phyloP scores from a whole-genome alignment of 1,139 yeast species.

The Ogataea hybrid region DNA sequence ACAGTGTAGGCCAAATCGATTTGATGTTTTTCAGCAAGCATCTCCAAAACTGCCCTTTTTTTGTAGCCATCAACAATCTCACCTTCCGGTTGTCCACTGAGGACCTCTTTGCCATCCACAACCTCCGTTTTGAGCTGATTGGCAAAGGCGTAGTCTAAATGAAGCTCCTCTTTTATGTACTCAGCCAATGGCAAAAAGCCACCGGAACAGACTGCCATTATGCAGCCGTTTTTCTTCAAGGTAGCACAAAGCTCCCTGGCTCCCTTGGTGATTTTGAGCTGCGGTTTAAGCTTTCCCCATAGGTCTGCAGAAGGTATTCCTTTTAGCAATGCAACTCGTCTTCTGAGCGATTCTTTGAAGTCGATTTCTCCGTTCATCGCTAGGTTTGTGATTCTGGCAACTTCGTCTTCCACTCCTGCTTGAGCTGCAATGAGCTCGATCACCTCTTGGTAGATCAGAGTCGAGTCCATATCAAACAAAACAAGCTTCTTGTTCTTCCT shows the following conservation, averaged over 20 bases:
- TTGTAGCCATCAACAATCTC: conserved; percentile 81
- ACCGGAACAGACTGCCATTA: conserved; percentile 88
- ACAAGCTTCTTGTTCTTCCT: conserved; percentile 62
- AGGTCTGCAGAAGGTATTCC: conserved; percentile 74
- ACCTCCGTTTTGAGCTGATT: conserved; percentile 61
- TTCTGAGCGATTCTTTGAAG: conserved; percentile 74
- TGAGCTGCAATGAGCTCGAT: conserved; percentile 91
- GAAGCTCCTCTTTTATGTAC: conserved; percentile 63
- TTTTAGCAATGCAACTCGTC: conserved; percentile 71
- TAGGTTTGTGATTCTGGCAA: conserved; percentile 78
- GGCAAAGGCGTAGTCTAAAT: conserved; percentile 86
- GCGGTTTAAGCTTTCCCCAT: conserved; percentile 74
- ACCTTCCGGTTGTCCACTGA: conserved; percentile 61
- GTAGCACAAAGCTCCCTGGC: conserved; percentile 67
- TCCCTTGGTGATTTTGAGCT: conserved; percentile 78
- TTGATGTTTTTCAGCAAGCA: conserved; percentile 62
- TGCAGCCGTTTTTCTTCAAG: conserved; percentile 59
- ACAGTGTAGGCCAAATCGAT: conserved; percentile 59
- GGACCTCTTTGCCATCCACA: conserved; percentile 50
- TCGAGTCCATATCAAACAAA: conserved; percentile 98
- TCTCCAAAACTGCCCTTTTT: conserved; percentile 71
- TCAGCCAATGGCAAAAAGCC: conserved; percentile 91
- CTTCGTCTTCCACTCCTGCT: conserved; percentile 75
- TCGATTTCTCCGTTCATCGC: conserved; percentile 99
- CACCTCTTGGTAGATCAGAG: conserved; percentile 93